Evolutionary conservation across 2,329 filamentous ascomycete species (phyloP).

Genomic region (Emergomyces orientalis): DNA sequence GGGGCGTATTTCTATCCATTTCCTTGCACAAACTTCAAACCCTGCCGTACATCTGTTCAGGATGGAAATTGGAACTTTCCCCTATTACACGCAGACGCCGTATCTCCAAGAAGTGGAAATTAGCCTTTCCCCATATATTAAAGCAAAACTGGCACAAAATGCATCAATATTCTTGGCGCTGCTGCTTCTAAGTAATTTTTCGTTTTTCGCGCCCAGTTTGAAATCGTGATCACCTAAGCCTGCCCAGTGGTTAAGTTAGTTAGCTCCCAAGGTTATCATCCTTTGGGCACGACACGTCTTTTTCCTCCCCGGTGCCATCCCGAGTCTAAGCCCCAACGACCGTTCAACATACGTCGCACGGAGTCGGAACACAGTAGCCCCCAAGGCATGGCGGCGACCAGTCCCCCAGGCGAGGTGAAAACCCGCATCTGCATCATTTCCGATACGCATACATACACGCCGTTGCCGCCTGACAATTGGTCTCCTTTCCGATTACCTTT

Average conservation of each 20-base stretch:
- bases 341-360: neutral
- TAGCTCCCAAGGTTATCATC: neutral
- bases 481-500: constrained; percentile 36
- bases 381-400: neutral
- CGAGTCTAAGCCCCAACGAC: neutral
- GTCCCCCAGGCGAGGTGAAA: constrained; percentile 20
- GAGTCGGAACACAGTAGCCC: neutral
- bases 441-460: constrained; percentile 33
- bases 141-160: no score
- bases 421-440: constrained; percentile 37
- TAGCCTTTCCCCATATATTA: no score
- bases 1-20: neutral
- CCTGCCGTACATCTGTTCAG: neutral
- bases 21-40: neutral
- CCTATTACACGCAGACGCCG: neutral
- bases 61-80: neutral
- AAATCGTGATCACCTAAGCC: neutral
- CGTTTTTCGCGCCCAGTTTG: no score
- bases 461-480: constrained; percentile 17
- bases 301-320: neutral
- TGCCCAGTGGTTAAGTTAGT: neutral
- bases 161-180: no score
- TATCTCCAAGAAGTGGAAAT: no score
- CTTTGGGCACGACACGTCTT: neutral
- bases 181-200: no score